Conservation (phyloP, 2,329 filamentous ascomycete species). For the Apiospora kogelbergensis region DNA sequence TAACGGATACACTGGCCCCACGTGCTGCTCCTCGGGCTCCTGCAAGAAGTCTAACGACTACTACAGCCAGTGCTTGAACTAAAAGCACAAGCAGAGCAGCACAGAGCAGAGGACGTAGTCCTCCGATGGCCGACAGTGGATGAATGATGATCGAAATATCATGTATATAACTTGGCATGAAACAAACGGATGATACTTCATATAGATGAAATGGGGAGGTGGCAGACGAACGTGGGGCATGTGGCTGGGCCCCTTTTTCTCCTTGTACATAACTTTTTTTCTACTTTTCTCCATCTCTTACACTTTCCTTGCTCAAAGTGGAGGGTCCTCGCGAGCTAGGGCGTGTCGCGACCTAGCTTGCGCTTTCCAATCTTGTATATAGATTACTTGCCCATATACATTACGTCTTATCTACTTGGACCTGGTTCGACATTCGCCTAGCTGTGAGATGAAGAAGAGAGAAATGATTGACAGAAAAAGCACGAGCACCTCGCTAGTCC, state of each 20-base stretch:
- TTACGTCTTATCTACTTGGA: background rate
- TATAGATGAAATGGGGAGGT: background rate
- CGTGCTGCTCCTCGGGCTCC: conserved; percentile 4
- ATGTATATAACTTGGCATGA: background rate
- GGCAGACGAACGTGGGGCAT: background rate
- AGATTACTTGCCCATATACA: background rate
- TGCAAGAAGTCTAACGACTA: conserved; percentile 6
- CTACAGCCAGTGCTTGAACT: conserved; percentile 5
- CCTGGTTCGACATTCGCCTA: too few relatives aligned
- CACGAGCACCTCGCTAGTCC: background rate
- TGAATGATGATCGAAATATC: background rate
- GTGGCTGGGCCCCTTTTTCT: background rate
- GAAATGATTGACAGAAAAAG: too few relatives aligned
- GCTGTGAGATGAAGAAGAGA: background rate
- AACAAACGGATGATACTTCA: background rate
- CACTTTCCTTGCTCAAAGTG: background rate
- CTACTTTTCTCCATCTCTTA: background rate
- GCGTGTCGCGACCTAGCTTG: background rate
- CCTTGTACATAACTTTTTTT: background rate
- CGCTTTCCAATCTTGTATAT: background rate
- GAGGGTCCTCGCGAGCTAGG: background rate
- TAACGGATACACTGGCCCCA: conserved; percentile 3
- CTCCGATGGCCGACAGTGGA: background rate
- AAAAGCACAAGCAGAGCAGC: background rate
- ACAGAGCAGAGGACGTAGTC: background rate